phyloP scores from a whole-genome alignment of 2,329 filamentous ascomycete species.

The Diaporthe sp. region DNA sequence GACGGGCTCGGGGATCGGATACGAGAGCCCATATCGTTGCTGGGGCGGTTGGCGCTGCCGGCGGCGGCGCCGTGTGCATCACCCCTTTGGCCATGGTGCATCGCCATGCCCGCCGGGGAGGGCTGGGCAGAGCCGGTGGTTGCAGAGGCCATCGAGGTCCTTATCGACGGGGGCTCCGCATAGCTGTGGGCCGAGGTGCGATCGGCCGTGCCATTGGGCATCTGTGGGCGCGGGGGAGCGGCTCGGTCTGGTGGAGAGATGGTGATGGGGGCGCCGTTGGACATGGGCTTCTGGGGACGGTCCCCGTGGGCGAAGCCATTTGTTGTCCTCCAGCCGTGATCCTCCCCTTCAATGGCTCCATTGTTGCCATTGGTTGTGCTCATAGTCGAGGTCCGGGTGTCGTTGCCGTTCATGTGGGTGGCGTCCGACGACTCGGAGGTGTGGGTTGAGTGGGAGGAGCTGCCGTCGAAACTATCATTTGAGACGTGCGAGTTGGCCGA shows the following conservation, averaged over 20 bases:
- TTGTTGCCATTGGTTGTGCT: conserved; percentile 69
- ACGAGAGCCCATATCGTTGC: conserved; percentile 17
- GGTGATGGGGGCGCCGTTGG: conserved; percentile 39
- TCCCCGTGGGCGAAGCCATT: conserved; percentile 49
- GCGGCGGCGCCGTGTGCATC: conserved; percentile 34
- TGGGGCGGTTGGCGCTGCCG: conserved; percentile 37
- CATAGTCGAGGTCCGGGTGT: conserved; percentile 46
- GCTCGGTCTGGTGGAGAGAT: conserved; percentile 43
- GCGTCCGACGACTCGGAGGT: conserved; percentile 60
- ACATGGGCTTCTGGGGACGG: conserved; percentile 38
- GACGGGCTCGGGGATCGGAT: conserved; percentile 37
- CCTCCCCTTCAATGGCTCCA: conserved; percentile 56
- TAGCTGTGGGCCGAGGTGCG: conserved; percentile 45
- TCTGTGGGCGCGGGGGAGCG: conserved; percentile 30
- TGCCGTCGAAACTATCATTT: conserved; percentile 65
- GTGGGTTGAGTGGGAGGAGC: conserved; percentile 63
- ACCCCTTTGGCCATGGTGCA: conserved; percentile 43
- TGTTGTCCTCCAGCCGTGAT: conserved; percentile 27
- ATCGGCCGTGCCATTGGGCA: conserved; percentile 38
- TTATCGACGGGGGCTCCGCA: conserved; percentile 41
- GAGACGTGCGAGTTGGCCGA: conserved; percentile 54
- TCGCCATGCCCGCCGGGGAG: conserved; percentile 45
- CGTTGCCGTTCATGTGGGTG: conserved; percentile 55
- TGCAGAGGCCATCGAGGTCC: conserved; percentile 48
- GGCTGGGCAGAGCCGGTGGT: conserved; percentile 45